A percentile compares a stretch with the other conserved stretches of the same genome.
phyloP scores from a whole-genome alignment of 176 grass and related monocot genomes.

The Triticum turgidum region DNA sequence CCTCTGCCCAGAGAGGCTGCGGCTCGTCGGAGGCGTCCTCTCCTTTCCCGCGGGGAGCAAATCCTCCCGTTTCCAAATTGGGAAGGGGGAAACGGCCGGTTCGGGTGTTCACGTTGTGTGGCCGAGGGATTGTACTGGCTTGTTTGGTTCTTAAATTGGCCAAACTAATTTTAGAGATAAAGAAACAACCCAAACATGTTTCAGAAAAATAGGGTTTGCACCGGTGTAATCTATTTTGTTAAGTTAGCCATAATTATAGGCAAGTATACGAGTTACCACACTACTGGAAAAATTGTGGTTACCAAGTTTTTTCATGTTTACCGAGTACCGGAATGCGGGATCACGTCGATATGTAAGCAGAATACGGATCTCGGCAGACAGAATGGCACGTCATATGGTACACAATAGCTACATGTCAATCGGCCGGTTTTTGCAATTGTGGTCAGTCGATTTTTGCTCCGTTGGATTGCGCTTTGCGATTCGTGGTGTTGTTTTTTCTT shows the following conservation, averaged over 20 bases:
- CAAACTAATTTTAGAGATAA: slow-evolving; percentile 47
- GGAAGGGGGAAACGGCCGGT: slow-evolving; percentile 37
- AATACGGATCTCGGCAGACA: no score
- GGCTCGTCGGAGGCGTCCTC: neutral
- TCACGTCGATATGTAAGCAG: no score
- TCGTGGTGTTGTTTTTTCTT: no score
- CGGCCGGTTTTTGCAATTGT: no score
- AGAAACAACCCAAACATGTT: neutral
- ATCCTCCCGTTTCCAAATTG: slow-evolving; percentile 47
- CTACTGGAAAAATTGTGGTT: no score
- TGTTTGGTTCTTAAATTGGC: slow-evolving; percentile 39
- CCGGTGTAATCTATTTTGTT: neutral
- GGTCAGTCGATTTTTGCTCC: no score
- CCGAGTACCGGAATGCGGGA: no score
- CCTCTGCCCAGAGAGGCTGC: slow-evolving; percentile 1
- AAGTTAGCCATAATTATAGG: neutral
- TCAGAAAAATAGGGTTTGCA: slow-evolving; percentile 13
- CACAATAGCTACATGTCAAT: no score
- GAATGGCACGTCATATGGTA: no score
- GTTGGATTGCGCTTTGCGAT: no score
- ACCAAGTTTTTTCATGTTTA: no score
- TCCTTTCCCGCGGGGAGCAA: neutral
- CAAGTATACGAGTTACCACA: no score
- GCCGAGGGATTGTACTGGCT: slow-evolving; percentile 29
- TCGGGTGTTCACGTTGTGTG: slow-evolving; percentile 31